A percentile compares a stretch with the other conserved stretches of the same genome.
phyloP scores from a whole-genome alignment of 2,329 filamentous ascomycete species.

The Achaetomium macrosporum region DNA sequence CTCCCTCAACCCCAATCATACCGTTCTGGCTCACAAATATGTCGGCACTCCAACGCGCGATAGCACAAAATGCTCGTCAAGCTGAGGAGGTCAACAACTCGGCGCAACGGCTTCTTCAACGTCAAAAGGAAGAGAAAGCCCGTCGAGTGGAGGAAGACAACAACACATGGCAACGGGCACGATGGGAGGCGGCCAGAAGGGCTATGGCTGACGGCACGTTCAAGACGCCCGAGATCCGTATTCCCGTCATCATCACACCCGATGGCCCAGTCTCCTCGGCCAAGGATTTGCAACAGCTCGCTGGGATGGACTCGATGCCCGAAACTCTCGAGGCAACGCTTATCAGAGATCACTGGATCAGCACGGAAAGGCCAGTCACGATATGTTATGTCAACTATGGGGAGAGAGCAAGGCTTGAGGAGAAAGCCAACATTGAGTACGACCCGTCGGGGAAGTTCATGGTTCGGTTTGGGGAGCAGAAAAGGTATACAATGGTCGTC shows the following conservation, averaged over 20 bases:
- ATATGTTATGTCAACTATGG: not conserved
- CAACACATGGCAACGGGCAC: not conserved
- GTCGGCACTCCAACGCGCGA: not conserved
- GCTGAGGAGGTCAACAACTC: not conserved
- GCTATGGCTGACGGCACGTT: not conserved
- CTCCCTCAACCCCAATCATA: not conserved
- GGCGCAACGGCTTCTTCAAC: not conserved
- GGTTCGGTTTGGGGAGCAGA: not conserved
- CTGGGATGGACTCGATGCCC: not conserved
- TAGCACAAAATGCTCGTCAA: not conserved
- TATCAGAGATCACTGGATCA: not conserved
- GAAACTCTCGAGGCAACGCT: not conserved
- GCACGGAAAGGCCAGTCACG: not conserved
- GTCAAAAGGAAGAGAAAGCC: not conserved
- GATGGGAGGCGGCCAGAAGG: not conserved
- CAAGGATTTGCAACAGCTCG: not conserved
- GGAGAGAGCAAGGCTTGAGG: not conserved
- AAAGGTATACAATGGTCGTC: not conserved
- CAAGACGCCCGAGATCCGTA: not conserved
- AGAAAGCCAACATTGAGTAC: not conserved
- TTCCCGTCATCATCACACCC: not conserved
- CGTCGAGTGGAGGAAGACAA: not conserved
- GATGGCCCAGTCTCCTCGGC: not conserved
- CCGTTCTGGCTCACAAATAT: not conserved
- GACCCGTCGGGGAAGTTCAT: not conserved